Percentiles rank a stretch among this genome's conserved stretches.
phyloP scores from a whole-genome alignment of 2,329 filamentous ascomycete species.

The Pseudogymnoascus verrucosus region DNA sequence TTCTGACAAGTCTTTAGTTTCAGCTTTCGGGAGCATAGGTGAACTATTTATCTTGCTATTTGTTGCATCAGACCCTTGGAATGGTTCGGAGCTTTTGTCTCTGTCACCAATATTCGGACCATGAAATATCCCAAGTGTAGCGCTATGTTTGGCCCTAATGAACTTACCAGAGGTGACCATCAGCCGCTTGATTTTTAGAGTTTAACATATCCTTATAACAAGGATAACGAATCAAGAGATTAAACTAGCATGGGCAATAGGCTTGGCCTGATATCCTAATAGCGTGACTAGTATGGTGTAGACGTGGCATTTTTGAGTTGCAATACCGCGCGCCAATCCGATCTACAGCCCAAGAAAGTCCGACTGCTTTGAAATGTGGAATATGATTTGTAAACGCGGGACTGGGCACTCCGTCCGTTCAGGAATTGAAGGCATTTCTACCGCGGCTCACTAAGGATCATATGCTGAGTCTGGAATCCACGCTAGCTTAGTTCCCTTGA shows the following conservation, averaged over 20 bases:
- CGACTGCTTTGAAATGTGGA: background rate
- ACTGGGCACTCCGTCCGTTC: background rate
- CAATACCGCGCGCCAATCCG: background rate
- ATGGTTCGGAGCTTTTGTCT: background rate
- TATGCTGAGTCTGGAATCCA: background rate
- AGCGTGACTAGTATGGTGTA: background rate
- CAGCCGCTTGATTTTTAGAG: background rate
- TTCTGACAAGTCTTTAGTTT: background rate
- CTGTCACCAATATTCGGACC: background rate
- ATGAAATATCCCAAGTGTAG: background rate
- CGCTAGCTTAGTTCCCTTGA: background rate
- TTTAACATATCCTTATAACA: background rate
- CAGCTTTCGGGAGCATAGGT: background rate
- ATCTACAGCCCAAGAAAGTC: background rate
- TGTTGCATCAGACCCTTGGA: background rate
- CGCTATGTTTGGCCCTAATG: background rate
- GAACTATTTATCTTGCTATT: background rate
- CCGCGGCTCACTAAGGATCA: background rate
- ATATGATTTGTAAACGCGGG: background rate
- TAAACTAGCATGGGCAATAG: background rate
- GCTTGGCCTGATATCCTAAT: background rate
- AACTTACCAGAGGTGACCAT: background rate
- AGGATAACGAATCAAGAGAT: background rate
- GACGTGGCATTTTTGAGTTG: background rate
- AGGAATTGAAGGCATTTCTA: background rate